These are phyloP conservation scores for Leucoagaricus sp. DNA, from an alignment of 1,284 basidiomycete genomes.

Conservation along the genomic window DNA sequence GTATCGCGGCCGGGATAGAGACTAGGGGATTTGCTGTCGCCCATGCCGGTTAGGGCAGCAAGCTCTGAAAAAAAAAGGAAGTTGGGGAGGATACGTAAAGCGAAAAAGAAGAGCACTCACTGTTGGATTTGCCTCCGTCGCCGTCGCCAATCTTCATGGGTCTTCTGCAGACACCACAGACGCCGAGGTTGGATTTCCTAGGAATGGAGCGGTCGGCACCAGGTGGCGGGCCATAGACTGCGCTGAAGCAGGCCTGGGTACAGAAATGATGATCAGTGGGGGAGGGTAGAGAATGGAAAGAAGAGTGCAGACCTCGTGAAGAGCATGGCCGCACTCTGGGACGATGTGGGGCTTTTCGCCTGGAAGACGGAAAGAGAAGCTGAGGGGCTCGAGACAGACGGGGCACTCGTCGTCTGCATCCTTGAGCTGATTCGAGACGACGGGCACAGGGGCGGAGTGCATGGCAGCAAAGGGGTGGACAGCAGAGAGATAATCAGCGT, in stretches of 20 bases:
- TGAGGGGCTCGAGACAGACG: constrained; percentile 88
- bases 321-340: constrained; percentile 95
- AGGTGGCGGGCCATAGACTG: constrained; percentile 90
- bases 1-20: constrained; percentile 73
- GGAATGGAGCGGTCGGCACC: constrained; percentile 56
- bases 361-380: constrained; percentile 82
- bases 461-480: constrained; percentile 52
- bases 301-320: constrained; percentile 77
- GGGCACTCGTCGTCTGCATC: constrained; percentile 88
- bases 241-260: constrained; percentile 86
- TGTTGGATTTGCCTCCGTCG: constrained; percentile 81
- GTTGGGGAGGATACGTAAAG: constrained; percentile 8
- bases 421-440: constrained; percentile 60
- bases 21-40: constrained; percentile 52
- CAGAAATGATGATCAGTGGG: constrained; percentile 15
- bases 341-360: constrained; percentile 98
- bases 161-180: constrained; percentile 94
- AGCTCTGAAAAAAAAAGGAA: constrained; percentile 59
- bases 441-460: constrained; percentile 63
- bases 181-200: constrained; percentile 81
- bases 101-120: constrained; percentile 50
- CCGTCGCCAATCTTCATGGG: constrained; percentile 93
- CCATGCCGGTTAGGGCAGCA: constrained; percentile 87
- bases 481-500: constrained; percentile 30
- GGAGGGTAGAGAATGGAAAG: constrained; percentile 6